Percentiles rank a stretch among this genome's conserved stretches.
Conservation (phyloP, 2,329 filamentous ascomycete genomes). For the Sporothrix humicola region DNA sequence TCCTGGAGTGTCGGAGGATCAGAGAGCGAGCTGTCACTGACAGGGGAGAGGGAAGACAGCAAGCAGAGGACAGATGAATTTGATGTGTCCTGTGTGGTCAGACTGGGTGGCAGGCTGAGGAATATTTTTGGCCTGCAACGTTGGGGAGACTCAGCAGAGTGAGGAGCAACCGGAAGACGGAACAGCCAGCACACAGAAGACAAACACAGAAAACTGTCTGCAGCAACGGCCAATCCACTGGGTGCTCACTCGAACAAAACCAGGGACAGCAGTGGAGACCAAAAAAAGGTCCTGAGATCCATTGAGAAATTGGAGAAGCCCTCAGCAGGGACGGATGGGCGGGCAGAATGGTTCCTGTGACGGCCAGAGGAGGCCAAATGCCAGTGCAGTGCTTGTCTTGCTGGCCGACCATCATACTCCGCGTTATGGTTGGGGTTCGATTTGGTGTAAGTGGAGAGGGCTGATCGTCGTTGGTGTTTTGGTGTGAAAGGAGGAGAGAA, state of each 20-base stretch:
- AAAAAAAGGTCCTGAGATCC: slow-evolving; percentile 1
- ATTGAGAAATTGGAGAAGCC: slow-evolving; percentile 22
- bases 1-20: slow-evolving; percentile 12
- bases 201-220: too few relatives aligned
- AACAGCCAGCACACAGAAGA: neutral
- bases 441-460: neutral
- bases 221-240: neutral
- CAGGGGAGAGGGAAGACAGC: neutral
- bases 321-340: neutral
- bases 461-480: neutral
- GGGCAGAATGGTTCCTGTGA: slow-evolving; percentile 6
- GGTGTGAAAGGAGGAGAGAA: neutral
- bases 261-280: neutral
- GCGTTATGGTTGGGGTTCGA: slow-evolving; percentile 16
- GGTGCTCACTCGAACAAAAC: neutral
- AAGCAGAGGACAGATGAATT: neutral
- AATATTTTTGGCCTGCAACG: too few relatives aligned
- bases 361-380: neutral
- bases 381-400: neutral
- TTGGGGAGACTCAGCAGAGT: neutral
- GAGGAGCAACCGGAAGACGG: neutral
- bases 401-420: slow-evolving; percentile 30
- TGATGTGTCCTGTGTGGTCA: neutral
- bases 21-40: neutral
- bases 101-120: neutral